These are phyloP conservation scores for Oidiodendron maius DNA, from an alignment of 495 filamentous ascomycete species.

Conservation along the genomic window DNA sequence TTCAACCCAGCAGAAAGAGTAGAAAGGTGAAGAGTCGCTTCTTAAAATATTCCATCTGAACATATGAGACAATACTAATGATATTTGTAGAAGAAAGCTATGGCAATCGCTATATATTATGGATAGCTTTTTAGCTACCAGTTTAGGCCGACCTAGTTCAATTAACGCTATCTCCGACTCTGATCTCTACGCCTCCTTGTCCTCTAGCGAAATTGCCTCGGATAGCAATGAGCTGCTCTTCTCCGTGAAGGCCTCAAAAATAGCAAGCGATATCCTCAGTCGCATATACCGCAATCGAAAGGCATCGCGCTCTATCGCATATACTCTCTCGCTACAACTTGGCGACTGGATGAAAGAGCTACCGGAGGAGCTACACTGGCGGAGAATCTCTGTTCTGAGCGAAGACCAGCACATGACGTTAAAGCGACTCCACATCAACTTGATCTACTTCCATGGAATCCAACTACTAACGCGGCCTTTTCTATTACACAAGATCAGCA, in stretches of 20 bases:
- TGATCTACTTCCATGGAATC: constrained; percentile 56
- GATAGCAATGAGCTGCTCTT: constrained; percentile 26
- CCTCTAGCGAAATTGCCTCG: constrained; percentile 27
- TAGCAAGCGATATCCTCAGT: constrained; percentile 60
- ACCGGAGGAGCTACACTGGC: constrained; percentile 37
- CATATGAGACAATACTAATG: too few relatives aligned
- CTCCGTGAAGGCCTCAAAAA: constrained; percentile 44
- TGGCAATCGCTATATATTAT: constrained; percentile 58
- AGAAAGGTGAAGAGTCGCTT: too few relatives aligned
- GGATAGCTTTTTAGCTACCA: constrained; percentile 53
- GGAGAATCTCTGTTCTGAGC: constrained; percentile 33
- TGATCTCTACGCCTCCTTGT: constrained; percentile 36
- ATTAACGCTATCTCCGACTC: constrained; percentile 59
- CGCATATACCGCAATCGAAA: constrained; percentile 65
- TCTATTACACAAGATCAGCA: constrained; percentile 37
- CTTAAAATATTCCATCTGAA: too few relatives aligned
- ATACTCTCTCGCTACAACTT: constrained; percentile 54
- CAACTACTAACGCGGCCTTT: constrained; percentile 51
- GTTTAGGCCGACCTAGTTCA: constrained; percentile 53
- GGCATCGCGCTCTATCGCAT: constrained; percentile 59
- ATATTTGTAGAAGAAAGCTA: constrained; percentile 37
- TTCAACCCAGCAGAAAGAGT: constrained; percentile 37
- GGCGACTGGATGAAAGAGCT: constrained; percentile 43
- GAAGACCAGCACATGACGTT: constrained; percentile 48
- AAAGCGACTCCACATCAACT: constrained; percentile 52